Percentiles rank a stretch among this genome's conserved stretches.
These are phyloP conservation scores for Apiotrichum domesticum DNA, from an alignment of 1,284 basidiomycete species.

Conservation along the genomic window DNA sequence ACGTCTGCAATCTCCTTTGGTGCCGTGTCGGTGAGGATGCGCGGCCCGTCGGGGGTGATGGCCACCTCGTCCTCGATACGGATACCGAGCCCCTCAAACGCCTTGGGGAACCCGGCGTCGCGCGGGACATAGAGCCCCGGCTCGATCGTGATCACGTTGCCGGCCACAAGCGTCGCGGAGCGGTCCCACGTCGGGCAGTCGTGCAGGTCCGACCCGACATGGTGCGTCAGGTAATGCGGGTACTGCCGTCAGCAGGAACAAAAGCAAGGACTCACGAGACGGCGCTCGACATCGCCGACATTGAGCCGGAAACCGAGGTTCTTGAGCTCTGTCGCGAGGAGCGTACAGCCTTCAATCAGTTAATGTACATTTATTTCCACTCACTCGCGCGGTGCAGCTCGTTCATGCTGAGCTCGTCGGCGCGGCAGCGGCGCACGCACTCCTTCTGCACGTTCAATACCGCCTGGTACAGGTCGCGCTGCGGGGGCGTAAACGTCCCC, in stretches of 20 bases:
- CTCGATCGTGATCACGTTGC: conserved; percentile 76
- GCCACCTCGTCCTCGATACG: conserved; percentile 90
- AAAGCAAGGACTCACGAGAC: conserved; percentile 51
- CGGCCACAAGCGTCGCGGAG: conserved; percentile 54
- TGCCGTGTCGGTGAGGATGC: conserved; percentile 67
- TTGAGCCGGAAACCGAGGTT: conserved; percentile 72
- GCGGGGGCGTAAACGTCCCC: conserved; percentile 71
- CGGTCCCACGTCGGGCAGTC: conserved; percentile 48
- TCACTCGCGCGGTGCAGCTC: conserved; percentile 68
- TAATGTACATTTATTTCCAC: conserved; percentile 7
- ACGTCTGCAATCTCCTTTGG: conserved; percentile 87
- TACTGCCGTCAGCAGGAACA: conserved; percentile 49
- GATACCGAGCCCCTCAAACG: conserved; percentile 81
- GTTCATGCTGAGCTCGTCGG: conserved; percentile 58
- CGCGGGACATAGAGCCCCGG: conserved; percentile 68
- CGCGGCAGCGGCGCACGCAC: conserved; percentile 49
- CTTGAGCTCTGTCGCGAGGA: conserved; percentile 67
- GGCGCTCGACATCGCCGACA: conserved; percentile 64
- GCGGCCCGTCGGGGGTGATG: conserved; percentile 60
- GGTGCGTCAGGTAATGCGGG: conserved; percentile 64
- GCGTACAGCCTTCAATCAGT: conserved; percentile 52
- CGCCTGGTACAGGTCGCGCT: conserved; percentile 77
- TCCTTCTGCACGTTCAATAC: conserved; percentile 52
- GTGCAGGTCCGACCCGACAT: conserved; percentile 51
- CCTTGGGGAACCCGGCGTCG: conserved; percentile 65